Percentiles rank a stretch among this genome's conserved stretches.
phyloP scores from a whole-genome alignment of 805 yeast genomes.

The Tetrapisispora taiwanensis region DNA sequence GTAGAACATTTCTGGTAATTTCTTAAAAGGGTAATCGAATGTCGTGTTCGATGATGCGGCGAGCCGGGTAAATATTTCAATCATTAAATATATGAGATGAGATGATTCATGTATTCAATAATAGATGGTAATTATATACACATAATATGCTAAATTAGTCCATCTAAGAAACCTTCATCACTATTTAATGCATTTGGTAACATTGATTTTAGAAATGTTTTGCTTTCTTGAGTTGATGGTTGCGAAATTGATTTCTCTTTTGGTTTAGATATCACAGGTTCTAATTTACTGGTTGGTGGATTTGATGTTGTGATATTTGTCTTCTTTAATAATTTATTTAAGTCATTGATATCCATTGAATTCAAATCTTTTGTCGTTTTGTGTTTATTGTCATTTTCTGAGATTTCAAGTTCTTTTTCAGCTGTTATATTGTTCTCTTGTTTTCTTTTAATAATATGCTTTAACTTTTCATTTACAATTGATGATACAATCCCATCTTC shows the following conservation, averaged over 20 bases:
- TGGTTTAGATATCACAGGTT: neutral
- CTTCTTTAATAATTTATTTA: conserved; percentile 14
- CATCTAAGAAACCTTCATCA: conserved; percentile 23
- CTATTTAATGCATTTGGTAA: conserved; percentile 15
- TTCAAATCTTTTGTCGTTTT: conserved; percentile 15
- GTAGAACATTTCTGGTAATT: neutral
- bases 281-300: neutral
- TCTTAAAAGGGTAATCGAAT: neutral
- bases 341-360: conserved; percentile 12
- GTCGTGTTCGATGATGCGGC: neutral
- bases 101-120: neutral
- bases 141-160: conserved; percentile 8
- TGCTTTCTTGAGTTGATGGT: neutral
- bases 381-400: neutral
- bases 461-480: conserved; percentile 10
- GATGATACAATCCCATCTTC: conserved; percentile 6
- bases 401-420: neutral
- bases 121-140: neutral
- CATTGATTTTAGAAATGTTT: neutral
- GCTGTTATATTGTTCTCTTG: conserved; percentile 2
- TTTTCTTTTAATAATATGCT: conserved; percentile 6
- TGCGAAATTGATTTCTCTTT: neutral
- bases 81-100: neutral
- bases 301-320: neutral
- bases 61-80: neutral